Evolutionary conservation across 2,329 filamentous ascomycete genomes (phyloP), one percentile per base, ranked within the genome.

Genomic region (Colletotrichum filicis): DNA sequence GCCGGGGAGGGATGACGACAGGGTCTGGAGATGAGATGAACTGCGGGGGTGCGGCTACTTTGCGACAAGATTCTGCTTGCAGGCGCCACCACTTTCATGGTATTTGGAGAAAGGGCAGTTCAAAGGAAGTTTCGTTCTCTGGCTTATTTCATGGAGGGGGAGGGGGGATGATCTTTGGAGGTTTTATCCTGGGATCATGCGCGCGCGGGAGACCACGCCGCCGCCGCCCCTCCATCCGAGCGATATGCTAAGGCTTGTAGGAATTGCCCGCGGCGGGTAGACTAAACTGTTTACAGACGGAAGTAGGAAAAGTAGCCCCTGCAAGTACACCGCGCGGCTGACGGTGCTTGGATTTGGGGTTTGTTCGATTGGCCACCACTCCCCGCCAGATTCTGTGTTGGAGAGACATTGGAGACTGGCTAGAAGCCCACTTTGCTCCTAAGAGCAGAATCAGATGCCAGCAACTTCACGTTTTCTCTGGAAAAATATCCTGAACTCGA

Each of bases 221-320:
- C 16, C 42, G 42, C 42, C 42, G 42, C 42, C 42, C 6, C 42
- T 4, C 58, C 30, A 30, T 9, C 30, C 30, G 26, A 24, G 19
- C 58, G 12, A 53, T 8, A 4, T 49, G 42, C 42, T 49, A 46
- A 46, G n/a, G 49, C 14, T 24, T 32, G 26, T 68, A 53, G 53
- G 58, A 53, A 59, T 62, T 66, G 59, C 46, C 70, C 60, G 24
- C 70, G 66, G 70, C 66, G 66, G 70, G 70, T 73, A 42, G 32
- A 22, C 66, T 73, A 70, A 24, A 26, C 70, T 61, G 22, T 59
- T 73, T 70, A n/a, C 42, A 61, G 66, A 42, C n/a, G 26, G 35
- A 14, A 14, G n/a, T 24, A 1, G 11, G 67, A 12, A 66, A 37
- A 19, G 53, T 14, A 32, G 35, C 35, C 19, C 24, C 32, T 56